Evolutionary conservation across 1,284 basidiomycete genomes (phyloP).

Genomic region (Trichosporon asahii): DNA sequence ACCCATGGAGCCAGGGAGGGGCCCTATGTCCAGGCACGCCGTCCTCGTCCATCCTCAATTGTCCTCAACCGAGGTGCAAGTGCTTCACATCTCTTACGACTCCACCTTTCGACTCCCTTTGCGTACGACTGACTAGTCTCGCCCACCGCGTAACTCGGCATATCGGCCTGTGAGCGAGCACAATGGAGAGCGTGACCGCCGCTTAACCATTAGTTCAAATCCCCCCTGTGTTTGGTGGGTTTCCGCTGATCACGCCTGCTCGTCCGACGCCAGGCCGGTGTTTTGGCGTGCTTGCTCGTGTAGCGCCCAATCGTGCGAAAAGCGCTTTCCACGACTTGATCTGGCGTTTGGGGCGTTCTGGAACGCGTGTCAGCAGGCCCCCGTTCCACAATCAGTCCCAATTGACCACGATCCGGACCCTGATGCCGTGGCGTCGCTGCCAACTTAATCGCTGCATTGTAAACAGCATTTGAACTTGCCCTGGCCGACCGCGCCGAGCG

Average conservation of each 20-base stretch:
- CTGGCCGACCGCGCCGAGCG: not conserved
- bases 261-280: not conserved
- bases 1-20: not conserved
- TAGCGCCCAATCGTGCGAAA: not conserved
- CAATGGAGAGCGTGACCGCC: not conserved
- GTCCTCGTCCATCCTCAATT: not conserved
- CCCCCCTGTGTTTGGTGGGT: too few relatives aligned
- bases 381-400: not conserved
- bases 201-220: too few relatives aligned
- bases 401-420: not conserved
- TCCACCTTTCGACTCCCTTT: not conserved
- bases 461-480: not conserved
- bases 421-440: not conserved
- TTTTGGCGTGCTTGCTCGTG: not conserved
- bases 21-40: not conserved
- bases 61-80: not conserved
- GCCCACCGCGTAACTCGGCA: not conserved
- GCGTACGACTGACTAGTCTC: not conserved
- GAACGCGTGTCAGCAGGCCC: not conserved
- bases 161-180: too few relatives aligned
- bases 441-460: not conserved
- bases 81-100: constrained; percentile 3
- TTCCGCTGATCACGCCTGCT: not conserved
- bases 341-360: not conserved
- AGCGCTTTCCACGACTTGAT: not conserved